These are phyloP conservation scores for Collybiopsis confluens DNA, from an alignment of 768 basidiomycete species.

Conservation along the genomic window DNA sequence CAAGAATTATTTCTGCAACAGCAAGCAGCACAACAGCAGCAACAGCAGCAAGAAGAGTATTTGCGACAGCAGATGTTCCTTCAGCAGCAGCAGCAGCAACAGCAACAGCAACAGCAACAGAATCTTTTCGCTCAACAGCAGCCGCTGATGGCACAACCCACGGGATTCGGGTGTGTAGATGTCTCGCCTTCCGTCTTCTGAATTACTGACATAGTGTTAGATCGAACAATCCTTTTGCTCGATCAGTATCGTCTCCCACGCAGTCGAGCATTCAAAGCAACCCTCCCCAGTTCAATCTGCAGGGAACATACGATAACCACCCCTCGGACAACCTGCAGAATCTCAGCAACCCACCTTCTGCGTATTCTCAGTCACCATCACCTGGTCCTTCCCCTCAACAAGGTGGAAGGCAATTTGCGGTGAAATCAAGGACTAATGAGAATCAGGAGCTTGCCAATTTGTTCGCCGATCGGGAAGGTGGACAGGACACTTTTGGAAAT, in stretches of 20 bases:
- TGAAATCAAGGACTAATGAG: slow-evolving; percentile 58
- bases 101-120: slow-evolving; percentile 48
- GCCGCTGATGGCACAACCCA: slow-evolving; percentile 53
- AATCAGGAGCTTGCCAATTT: slow-evolving; percentile 72
- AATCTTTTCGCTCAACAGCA: slow-evolving; percentile 41
- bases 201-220: slow-evolving; percentile 30
- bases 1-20: slow-evolving; percentile 31
- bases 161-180: slow-evolving; percentile 67
- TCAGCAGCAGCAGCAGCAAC: slow-evolving; percentile 46
- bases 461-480: slow-evolving; percentile 87
- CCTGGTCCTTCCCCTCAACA: slow-evolving; percentile 38
- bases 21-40: slow-evolving; percentile 23
- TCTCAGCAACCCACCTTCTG: slow-evolving; percentile 30
- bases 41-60: slow-evolving; percentile 40
- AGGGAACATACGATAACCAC: slow-evolving; percentile 62
- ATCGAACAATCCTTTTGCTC: slow-evolving; percentile 95
- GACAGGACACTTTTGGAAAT: slow-evolving; percentile 96
- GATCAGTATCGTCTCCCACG: slow-evolving; percentile 29
- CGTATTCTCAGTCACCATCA: slow-evolving; percentile 37
- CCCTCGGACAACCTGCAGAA: slow-evolving; percentile 22
- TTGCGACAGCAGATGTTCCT: slow-evolving; percentile 55
- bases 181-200: neutral
- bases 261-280: slow-evolving; percentile 20
- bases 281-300: slow-evolving; percentile 61
- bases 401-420: slow-evolving; percentile 26